Conservation (phyloP, 345 rosid species). For the Salix purpurea region DNA sequence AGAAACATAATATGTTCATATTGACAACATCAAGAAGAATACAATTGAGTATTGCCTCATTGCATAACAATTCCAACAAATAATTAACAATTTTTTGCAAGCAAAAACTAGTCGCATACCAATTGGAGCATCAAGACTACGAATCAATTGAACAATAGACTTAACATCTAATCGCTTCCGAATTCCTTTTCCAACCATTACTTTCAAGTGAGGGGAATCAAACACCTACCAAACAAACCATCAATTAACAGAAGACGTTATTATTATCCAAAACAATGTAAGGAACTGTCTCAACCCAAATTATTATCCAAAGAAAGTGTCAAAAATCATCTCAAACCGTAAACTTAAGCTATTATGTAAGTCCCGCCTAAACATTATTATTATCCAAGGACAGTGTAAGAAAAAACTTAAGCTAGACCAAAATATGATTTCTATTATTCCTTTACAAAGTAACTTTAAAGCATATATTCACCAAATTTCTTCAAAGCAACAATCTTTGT, state of each 20-base stretch:
- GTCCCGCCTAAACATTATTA: too few species aligned
- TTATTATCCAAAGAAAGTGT: too few species aligned
- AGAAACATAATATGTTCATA: neutral
- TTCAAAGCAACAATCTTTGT: neutral
- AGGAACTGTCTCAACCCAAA: too few species aligned
- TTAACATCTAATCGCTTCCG: conserved; percentile 77
- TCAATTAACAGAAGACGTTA: neutral
- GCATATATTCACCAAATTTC: neutral
- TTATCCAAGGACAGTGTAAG: too few species aligned
- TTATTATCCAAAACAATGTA: too few species aligned
- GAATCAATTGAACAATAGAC: conserved; percentile 70
- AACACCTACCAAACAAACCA: conserved; percentile 48
- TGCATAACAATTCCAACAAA: neutral
- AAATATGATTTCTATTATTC: too few species aligned
- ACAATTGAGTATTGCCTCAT: neutral
- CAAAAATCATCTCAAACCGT: too few species aligned
- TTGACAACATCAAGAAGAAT: neutral
- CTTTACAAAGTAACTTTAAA: neutral
- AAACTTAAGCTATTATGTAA: too few species aligned
- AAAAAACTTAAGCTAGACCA: too few species aligned
- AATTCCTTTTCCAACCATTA: conserved; percentile 59
- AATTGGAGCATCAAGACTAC: conserved; percentile 53
- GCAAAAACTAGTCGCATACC: conserved; percentile 35
- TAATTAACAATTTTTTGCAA: neutral
- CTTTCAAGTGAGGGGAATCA: conserved; percentile 71